These are phyloP conservation scores for Boletus barrowsii DNA, from an alignment of 768 basidiomycete species.

Conservation along the genomic window DNA sequence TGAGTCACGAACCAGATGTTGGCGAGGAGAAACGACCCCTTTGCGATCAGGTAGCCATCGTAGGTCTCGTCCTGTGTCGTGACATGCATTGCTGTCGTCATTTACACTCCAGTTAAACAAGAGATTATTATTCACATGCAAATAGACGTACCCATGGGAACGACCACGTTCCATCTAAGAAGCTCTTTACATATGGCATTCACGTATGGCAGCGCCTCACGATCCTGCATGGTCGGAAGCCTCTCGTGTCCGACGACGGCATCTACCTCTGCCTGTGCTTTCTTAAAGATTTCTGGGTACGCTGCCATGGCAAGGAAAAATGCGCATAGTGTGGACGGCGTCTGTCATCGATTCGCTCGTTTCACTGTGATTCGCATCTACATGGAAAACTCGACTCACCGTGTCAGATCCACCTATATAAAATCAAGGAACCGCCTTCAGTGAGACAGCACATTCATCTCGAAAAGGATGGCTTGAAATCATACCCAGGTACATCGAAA, in stretches of 20 bases:
- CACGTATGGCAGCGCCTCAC: constrained; percentile 12
- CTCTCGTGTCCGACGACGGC: constrained; percentile 1
- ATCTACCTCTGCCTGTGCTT: constrained; percentile 15
- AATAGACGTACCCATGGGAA: background rate
- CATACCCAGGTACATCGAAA: constrained; percentile 13
- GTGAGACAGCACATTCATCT: background rate
- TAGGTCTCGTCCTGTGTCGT: constrained; percentile 16
- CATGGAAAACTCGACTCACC: constrained; percentile 21
- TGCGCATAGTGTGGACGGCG: background rate
- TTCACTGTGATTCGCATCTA: background rate
- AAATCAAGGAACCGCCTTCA: background rate
- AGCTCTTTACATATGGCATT: constrained; percentile 16
- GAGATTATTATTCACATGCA: background rate
- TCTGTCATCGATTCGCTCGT: constrained; percentile 10
- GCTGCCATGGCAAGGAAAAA: constrained; percentile 18
- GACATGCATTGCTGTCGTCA: constrained; percentile 2
- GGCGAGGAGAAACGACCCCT: constrained; percentile 9
- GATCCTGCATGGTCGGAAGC: constrained; percentile 10
- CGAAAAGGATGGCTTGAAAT: background rate
- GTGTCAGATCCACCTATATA: constrained; percentile 30
- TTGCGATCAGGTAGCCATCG: constrained; percentile 23
- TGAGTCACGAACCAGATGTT: constrained; percentile 11
- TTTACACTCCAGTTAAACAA: background rate
- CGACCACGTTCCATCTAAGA: constrained; percentile 6
- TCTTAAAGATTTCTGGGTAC: constrained; percentile 1